phyloP scores from a whole-genome alignment of 2,329 filamentous ascomycete species.

The Fusarium secorum region DNA sequence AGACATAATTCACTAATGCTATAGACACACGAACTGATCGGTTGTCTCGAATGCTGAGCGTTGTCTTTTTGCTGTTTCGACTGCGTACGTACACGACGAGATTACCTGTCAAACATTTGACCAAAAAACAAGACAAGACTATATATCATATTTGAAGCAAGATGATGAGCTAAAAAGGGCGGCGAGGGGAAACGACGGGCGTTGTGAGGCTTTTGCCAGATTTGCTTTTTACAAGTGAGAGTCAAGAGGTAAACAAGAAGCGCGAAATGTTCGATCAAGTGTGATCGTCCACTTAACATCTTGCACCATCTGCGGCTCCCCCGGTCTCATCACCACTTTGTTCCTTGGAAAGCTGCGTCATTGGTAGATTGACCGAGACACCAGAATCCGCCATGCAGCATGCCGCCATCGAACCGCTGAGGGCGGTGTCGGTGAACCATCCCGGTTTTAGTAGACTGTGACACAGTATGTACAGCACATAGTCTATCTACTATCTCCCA shows the following conservation, averaged over 20 bases:
- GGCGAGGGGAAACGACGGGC: slow-evolving; percentile 9
- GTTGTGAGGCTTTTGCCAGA: slow-evolving; percentile 17
- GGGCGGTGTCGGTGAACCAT: slow-evolving; percentile 44
- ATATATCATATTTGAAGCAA: background rate
- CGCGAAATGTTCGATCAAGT: slow-evolving; percentile 41
- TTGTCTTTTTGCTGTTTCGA: background rate
- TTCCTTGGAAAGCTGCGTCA: slow-evolving; percentile 36
- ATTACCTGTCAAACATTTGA: background rate
- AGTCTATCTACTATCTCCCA: background rate
- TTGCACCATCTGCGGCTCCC: slow-evolving; percentile 44
- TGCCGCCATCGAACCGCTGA: slow-evolving; percentile 43
- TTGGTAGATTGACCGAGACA: slow-evolving; percentile 41
- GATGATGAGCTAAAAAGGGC: background rate
- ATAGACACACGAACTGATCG: slow-evolving; percentile 4
- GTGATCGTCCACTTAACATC: slow-evolving; percentile 41
- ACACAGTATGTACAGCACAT: slow-evolving; percentile 36
- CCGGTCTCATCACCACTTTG: slow-evolving; percentile 42
- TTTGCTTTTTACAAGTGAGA: slow-evolving; percentile 36
- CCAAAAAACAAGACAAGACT: background rate
- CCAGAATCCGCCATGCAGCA: slow-evolving; percentile 36
- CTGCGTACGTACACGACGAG: background rate
- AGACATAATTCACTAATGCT: slow-evolving; percentile 6
- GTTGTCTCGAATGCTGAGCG: background rate
- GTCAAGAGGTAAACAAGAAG: slow-evolving; percentile 28
- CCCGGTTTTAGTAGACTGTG: slow-evolving; percentile 39